Evolutionary conservation across 805 yeast genomes (phyloP).

Genomic region (Tetrapisispora taiwanensis): DNA sequence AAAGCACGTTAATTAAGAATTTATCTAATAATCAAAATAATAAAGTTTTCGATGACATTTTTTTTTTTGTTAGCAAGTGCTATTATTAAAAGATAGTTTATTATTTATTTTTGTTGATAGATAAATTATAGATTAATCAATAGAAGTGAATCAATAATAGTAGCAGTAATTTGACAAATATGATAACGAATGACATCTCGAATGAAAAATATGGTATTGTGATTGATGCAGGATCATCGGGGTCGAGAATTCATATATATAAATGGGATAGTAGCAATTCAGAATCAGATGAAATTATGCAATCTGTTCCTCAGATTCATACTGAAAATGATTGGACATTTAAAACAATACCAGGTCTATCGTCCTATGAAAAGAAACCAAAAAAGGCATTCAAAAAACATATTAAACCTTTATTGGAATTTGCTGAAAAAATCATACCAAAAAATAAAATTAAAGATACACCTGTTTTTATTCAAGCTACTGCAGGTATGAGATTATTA

Average conservation of each 20-base stretch:
- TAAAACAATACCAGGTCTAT: constrained; percentile 78
- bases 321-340: constrained; percentile 59
- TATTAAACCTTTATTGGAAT: constrained; percentile 49
- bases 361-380: constrained; percentile 48
- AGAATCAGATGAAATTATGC: constrained; percentile 20
- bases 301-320: constrained; percentile 57
- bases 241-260: constrained; percentile 79
- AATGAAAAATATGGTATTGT: constrained; percentile 63
- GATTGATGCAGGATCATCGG: constrained; percentile 92
- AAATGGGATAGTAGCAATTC: constrained; percentile 42
- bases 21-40: neutral
- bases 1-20: no score
- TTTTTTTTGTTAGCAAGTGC: no score
- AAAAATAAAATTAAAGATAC: constrained; percentile 47
- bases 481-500: constrained; percentile 91
- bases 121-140: no score
- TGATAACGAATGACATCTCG: neutral
- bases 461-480: constrained; percentile 84
- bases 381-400: constrained; percentile 61
- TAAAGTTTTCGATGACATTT: no score
- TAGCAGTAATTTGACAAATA: neutral
- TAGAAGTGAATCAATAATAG: neutral
- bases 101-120: no score
- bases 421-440: constrained; percentile 69
- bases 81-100: no score